These are phyloP conservation scores for Erucastrum elatum DNA, from an alignment of 345 rosid species.

Conservation along the genomic window DNA sequence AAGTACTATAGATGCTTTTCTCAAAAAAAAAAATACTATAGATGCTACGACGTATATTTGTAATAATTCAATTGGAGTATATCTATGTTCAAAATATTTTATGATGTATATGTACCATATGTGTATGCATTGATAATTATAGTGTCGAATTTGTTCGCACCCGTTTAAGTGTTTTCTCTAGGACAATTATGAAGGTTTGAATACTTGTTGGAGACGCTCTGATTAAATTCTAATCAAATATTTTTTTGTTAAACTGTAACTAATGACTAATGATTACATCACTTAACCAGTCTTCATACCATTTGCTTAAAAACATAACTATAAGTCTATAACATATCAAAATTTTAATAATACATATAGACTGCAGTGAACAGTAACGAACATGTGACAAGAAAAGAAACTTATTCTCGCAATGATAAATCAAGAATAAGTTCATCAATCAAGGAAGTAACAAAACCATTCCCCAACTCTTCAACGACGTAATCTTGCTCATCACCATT, in stretches of 20 bases:
- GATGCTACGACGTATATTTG: background rate
- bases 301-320: too few species aligned
- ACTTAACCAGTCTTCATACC: too few species aligned
- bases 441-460: slow-evolving; percentile 46
- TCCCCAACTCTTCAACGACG: slow-evolving; percentile 49
- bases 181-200: background rate
- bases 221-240: too few species aligned
- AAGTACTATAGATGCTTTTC: background rate
- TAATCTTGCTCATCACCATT: slow-evolving; percentile 44
- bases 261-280: too few species aligned
- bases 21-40: too few species aligned
- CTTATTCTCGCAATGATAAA: slow-evolving; percentile 15
- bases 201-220: too few species aligned
- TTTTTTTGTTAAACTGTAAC: too few species aligned
- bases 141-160: background rate
- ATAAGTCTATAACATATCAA: too few species aligned
- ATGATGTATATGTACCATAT: background rate
- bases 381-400: background rate
- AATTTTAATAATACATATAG: background rate
- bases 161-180: slow-evolving; percentile 8
- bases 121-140: background rate
- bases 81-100: background rate
- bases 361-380: background rate
- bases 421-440: slow-evolving; percentile 56
- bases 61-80: background rate